Base-by-base conservation (phyloP, 2,329 filamentous ascomycete species). In the Botrytis squamosa region DNA sequence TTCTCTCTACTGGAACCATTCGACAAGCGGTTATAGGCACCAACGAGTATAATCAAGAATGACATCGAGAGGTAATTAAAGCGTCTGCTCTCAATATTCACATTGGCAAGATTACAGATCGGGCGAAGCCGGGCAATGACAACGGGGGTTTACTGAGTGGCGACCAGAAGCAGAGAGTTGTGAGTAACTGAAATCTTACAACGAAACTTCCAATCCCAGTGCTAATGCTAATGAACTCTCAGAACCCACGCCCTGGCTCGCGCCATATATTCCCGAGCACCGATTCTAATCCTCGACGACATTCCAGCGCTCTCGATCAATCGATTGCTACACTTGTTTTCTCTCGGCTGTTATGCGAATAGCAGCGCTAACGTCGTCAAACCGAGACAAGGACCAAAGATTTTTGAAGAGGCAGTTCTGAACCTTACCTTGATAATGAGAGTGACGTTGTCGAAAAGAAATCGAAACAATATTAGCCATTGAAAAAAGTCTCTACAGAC, bases 261-360 rank as follows among this genome's bases (percentile, higher is more conserved):
- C 2, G 7, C 29, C 14, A 20, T 33, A 2, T 33, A 57, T 20
- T 29, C 6, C n/a, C n/a, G 6, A 18, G 4, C n/a, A 18, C 55
- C 14, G 14, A 29, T 57, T 3, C n/a, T 33, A 33, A 57, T 57
- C n/a, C 16, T 1, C n/a, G 16, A 57, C 3, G 29, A 33, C 20
- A 33, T 33, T 18, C 29, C 29, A 29, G 29, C 29, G 29, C 55
- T 4, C 55, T 57, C 55, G 16, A 57, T 9, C n/a, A 6, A 20
- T 10, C n/a, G 9, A 57, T 16, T 8, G 6, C n/a, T 29, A 4
- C 0, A 20, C 55, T 33, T 0, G 3, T 57, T 1, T 33, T 57
- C 16, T 29, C n/a, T 3, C 55, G 16, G 25, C 25, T 6, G 5
- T 12, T 9, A 12, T 55, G 12, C 5, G 25, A 55, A n/a, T 5